Percentiles rank a stretch among this genome's conserved stretches.
phyloP scores from a whole-genome alignment of 495 filamentous ascomycete species.

The Hypoxylon lienhwacheense region DNA sequence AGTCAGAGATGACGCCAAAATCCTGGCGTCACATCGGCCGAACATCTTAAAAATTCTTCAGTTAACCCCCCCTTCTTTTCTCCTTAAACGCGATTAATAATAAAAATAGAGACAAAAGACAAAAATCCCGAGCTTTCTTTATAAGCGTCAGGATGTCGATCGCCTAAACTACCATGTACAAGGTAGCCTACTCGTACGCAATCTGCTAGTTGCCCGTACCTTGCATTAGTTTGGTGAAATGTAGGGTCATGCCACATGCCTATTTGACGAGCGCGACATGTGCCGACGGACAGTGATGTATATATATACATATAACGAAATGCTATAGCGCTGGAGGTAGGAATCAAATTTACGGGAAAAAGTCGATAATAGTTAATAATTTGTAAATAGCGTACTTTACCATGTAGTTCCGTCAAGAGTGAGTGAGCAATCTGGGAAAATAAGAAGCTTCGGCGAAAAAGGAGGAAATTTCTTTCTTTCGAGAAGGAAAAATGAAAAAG shows the following conservation, averaged over 20 bases:
- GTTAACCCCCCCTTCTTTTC: too few species aligned
- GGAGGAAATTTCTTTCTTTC: neutral
- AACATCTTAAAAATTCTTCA: too few species aligned
- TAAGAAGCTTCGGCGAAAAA: slow-evolving; percentile 10
- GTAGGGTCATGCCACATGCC: slow-evolving; percentile 16
- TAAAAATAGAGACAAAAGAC: too few species aligned
- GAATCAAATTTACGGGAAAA: too few species aligned
- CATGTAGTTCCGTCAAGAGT: slow-evolving; percentile 1
- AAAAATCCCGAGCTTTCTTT: slow-evolving; percentile 2
- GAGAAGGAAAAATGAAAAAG: slow-evolving; percentile 9
- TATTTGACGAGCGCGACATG: slow-evolving; percentile 26
- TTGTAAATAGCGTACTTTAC: neutral
- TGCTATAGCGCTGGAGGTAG: too few species aligned
- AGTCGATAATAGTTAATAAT: too few species aligned
- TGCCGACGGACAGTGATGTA: too few species aligned
- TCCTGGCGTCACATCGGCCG: too few species aligned
- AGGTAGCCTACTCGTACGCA: slow-evolving; percentile 4
- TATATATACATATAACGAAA: too few species aligned
- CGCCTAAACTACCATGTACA: slow-evolving; percentile 3
- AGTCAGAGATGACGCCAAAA: too few species aligned
- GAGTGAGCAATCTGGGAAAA: slow-evolving; percentile 9
- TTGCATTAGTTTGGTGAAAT: slow-evolving; percentile 28
- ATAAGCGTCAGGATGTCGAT: slow-evolving; percentile 19
- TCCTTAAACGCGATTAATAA: too few species aligned
- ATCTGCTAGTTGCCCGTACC: slow-evolving; percentile 23